Evolutionary conservation across 805 yeast genomes (phyloP), one percentile per base, ranked within the genome.

Genomic region (Candida tammaniensis): DNA sequence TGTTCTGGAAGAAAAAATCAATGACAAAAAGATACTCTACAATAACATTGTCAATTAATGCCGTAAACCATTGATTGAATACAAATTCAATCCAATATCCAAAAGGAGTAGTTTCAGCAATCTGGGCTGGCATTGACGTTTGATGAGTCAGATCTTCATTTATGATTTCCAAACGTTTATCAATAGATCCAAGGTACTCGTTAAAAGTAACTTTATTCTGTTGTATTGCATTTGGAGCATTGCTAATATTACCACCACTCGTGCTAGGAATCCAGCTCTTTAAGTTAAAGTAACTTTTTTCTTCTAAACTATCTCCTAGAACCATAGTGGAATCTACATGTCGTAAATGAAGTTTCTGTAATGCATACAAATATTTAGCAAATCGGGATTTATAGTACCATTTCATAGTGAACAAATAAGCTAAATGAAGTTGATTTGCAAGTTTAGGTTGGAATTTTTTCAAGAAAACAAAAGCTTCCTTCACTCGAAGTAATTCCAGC

Each of bases 301-400:
- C 45, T 14, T 55, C 58, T n/a, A 47, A 57, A 10, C 48, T 53
- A 6, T 35, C 24, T 44, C 64, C 38, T 32, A 84, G 60, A 1
- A 82, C 68, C 33, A 70, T 68, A 29, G 66, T 66, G 38, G 64
- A 70, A 42, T 82, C 93, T 7, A 82, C 74, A 15, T 60, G 59
- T 33, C 70, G 68, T 12, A 80, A 44, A 27, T 72, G 75, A 39
- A 87, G 57, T 44, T 77, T 78, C 40, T 84, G 84, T 32, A 89
- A 58, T 1, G 94, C 78, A 41, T 80, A 76, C 24, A 81, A 57
- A 59, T 88, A 89, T 43, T 88, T 76, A 12, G 81, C 78, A 51
- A 89, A 91, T 46, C 84, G 76, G 37, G 82, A 74, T 38, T 73
- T 69, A 55, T 93, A 93, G 61, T 91, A 93, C 98, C 98, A 93